Percentiles rank a stretch among this genome's conserved stretches.
Evolutionary conservation across 306 rosid genomes (phyloP).

Genomic region (Vachellia collinsii): DNA sequence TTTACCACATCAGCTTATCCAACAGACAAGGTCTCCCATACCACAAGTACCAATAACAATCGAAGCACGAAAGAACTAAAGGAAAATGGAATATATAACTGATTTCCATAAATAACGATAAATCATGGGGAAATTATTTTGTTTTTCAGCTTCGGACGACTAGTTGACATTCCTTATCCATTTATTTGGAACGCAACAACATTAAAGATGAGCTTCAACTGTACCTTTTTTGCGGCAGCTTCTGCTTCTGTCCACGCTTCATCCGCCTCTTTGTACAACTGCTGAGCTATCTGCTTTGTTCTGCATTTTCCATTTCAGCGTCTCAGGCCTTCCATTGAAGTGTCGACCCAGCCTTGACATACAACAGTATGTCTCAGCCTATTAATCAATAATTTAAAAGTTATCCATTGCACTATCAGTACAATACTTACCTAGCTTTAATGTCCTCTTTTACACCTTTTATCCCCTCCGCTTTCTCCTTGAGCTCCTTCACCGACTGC

Average conservation of each 20-base stretch:
- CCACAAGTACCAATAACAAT: slow-evolving; percentile 16
- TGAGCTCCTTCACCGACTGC: slow-evolving; percentile 79
- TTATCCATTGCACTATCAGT: slow-evolving; percentile 14
- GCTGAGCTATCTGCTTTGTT: slow-evolving; percentile 85
- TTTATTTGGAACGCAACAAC: slow-evolving; percentile 11
- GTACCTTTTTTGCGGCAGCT: slow-evolving; percentile 79
- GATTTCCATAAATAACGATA: not conserved
- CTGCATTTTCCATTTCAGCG: slow-evolving; percentile 91
- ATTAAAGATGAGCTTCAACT: slow-evolving; percentile 19
- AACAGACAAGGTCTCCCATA: not conserved
- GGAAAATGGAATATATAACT: not conserved
- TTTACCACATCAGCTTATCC: slow-evolving; percentile 28
- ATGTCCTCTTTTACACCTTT: slow-evolving; percentile 76
- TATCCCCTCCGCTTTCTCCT: slow-evolving; percentile 78
- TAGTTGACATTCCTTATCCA: slow-evolving; percentile 4
- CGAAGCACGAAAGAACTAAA: not conserved
- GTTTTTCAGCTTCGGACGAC: not conserved
- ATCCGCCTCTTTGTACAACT: slow-evolving; percentile 87
- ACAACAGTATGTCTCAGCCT: slow-evolving; percentile 94
- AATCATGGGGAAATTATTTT: not conserved
- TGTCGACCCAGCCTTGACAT: slow-evolving; percentile 88
- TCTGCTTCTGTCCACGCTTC: slow-evolving; percentile 89
- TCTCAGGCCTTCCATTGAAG: slow-evolving; percentile 79
- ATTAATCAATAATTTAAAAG: slow-evolving; percentile 37
- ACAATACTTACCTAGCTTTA: slow-evolving; percentile 66